Conservation (phyloP, 129 eudicot genomes). For the Chrysanthemum seticuspe region DNA sequence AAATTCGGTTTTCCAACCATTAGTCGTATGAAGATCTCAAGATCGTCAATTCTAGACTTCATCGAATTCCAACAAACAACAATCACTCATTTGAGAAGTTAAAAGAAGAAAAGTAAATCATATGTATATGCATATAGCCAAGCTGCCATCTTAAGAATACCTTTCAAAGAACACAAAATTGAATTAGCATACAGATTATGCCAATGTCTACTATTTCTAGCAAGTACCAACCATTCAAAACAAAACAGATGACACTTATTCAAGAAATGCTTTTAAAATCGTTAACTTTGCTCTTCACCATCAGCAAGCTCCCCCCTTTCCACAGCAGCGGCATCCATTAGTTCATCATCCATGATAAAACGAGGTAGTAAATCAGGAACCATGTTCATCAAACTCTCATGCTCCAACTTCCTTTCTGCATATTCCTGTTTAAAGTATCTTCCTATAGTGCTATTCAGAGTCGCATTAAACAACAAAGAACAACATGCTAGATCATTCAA, state of each 20-base stretch:
- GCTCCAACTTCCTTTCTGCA: too few relatives aligned
- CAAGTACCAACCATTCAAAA: neutral
- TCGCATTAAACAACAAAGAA: too few relatives aligned
- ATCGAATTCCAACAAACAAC: too few relatives aligned
- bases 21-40: too few relatives aligned
- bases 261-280: neutral
- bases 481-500: too few relatives aligned
- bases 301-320: slow-evolving; percentile 50
- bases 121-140: slow-evolving; percentile 17
- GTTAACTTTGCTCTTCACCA: slow-evolving; percentile 43
- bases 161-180: slow-evolving; percentile 16
- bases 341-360: slow-evolving; percentile 33
- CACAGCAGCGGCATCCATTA: slow-evolving; percentile 75
- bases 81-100: too few relatives aligned
- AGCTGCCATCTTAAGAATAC: neutral
- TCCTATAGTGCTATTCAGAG: too few relatives aligned
- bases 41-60: too few relatives aligned
- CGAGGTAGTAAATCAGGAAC: too few relatives aligned
- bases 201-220: slow-evolving; percentile 5
- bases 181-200: slow-evolving; percentile 20
- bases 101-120: neutral
- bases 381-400: too few relatives aligned
- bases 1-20: too few relatives aligned
- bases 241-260: neutral
- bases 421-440: too few relatives aligned